A percentile compares a stretch with the other conserved stretches of the same genome.
Evolutionary conservation across 495 filamentous ascomycete species (phyloP).

Genomic region (Hypoxylon subgilvum): DNA sequence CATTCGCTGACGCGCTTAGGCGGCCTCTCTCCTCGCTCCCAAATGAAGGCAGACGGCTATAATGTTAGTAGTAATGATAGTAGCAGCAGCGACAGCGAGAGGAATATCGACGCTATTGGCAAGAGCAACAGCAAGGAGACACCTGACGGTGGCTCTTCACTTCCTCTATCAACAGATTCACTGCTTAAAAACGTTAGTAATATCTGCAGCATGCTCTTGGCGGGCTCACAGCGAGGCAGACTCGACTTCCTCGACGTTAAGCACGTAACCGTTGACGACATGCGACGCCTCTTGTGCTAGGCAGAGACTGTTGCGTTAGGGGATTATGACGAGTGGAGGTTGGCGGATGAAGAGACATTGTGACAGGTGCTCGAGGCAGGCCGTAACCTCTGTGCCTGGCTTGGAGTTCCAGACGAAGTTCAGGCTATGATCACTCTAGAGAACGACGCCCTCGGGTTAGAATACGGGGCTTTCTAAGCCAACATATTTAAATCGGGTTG

Average conservation of each 20-base stretch:
- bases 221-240: slow-evolving; percentile 25
- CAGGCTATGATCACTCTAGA: slow-evolving; percentile 7
- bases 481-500: background rate
- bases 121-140: background rate
- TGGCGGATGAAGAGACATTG: slow-evolving; percentile 6
- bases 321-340: slow-evolving; percentile 24
- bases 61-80: background rate
- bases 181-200: slow-evolving; percentile 39
- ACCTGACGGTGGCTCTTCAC: background rate
- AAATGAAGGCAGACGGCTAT: background rate
- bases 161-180: slow-evolving; percentile 12
- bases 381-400: slow-evolving; percentile 20
- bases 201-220: slow-evolving; percentile 42
- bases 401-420: slow-evolving; percentile 15
- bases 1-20: too few relatives aligned
- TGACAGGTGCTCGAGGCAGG: slow-evolving; percentile 16
- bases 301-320: slow-evolving; percentile 37
- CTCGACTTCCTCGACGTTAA: slow-evolving; percentile 28
- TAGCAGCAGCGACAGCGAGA: background rate
- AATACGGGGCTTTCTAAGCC: background rate
- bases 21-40: background rate
- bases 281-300: slow-evolving; percentile 35
- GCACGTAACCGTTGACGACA: slow-evolving; percentile 25
- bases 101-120: background rate
- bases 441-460: background rate